Evolutionary conservation across 2,329 filamentous ascomycete species (phyloP), one percentile per base, ranked within the genome.

Genomic region (Alternaria triticina): DNA sequence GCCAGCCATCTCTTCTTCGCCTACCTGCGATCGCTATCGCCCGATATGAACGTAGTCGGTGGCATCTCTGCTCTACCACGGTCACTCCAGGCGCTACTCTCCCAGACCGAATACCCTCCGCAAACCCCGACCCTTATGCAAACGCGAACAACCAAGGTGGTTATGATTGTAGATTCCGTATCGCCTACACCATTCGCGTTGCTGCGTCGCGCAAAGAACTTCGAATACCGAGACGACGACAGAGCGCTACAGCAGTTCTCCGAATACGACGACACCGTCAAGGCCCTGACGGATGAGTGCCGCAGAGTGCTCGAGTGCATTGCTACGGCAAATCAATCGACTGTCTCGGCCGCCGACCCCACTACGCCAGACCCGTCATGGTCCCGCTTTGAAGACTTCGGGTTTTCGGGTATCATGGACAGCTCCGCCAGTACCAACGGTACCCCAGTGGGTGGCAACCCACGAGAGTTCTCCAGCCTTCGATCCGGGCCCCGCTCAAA

Each of bases 1-100:
- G 94, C 95, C 20, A 97, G 94, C 75, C 96, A 99, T 83, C 84
- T 99, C 58, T 99, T 99, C 85, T 99, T 99, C 77, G 96, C 96
- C 59, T 99, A 98, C 78, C 88, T 99, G 51, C 89, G 96, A 72
- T 97, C 94, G 1, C 83, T 97, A 50, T 89, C 93, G 2, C 95
- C 96, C n/a, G 91, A 95, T 66, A 77, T 86, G 33, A 86, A 90
- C 66, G 87, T 88, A 28, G 84, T 91, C 56, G 92, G 89, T 67
- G 92, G 92, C 50, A 97, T 98, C 65, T 92, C 94, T 0, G 87
- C 91, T 68, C 87, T 99, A 15, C 96, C 96, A 9, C 91, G 94
- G 77, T 97, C 96, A 12, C 86, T 99, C 17, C 94, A 97, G 81
- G 92, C 95, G 70, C 86, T 99, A 12, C 86, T 98, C 36, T 90